Evolutionary conservation across 352 stramenopile genomes (phyloP).

Genomic region (Thraustochytrium sp.): DNA sequence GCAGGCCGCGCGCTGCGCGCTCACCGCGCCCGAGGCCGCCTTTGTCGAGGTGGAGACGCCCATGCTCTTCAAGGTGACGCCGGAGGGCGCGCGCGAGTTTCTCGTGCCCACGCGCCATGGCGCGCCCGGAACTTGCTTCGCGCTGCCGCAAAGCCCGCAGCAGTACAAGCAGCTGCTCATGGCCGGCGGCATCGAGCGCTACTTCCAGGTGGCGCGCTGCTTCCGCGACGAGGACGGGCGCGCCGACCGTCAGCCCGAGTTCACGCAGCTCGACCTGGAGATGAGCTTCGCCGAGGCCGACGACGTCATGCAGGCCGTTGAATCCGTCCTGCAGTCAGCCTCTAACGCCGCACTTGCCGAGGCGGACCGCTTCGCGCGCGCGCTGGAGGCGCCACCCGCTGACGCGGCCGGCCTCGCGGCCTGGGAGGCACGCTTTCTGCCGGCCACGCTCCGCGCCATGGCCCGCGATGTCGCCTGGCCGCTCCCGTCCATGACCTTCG

Average conservation of each 20-base stretch:
- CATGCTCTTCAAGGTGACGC: constrained; percentile 76
- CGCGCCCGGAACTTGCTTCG: constrained; percentile 62
- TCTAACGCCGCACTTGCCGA: constrained; percentile 57
- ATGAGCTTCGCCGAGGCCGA: constrained; percentile 71
- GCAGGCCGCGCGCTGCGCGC: constrained; percentile 54
- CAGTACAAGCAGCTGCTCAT: constrained; percentile 86
- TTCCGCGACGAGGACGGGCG: constrained; percentile 77
- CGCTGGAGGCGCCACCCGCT: neutral
- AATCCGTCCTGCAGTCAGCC: constrained; percentile 59
- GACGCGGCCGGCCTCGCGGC: neutral
- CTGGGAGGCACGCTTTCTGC: neutral
- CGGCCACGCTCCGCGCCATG: neutral
- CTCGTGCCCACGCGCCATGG: constrained; percentile 57
- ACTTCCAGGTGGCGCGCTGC: constrained; percentile 79
- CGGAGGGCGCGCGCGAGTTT: constrained; percentile 74
- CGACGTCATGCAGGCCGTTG: constrained; percentile 67
- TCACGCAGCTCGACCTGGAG: constrained; percentile 81
- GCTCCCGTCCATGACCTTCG: constrained; percentile 66
- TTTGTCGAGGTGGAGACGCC: constrained; percentile 80
- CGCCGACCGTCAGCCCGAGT: constrained; percentile 77
- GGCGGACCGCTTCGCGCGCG: neutral
- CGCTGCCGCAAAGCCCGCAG: constrained; percentile 76
- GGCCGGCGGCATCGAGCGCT: constrained; percentile 72
- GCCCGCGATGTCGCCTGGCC: neutral
- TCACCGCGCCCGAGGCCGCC: constrained; percentile 51